Evolutionary conservation across 1,284 basidiomycete genomes (phyloP).

Genomic region (Schizophyllum commune): DNA sequence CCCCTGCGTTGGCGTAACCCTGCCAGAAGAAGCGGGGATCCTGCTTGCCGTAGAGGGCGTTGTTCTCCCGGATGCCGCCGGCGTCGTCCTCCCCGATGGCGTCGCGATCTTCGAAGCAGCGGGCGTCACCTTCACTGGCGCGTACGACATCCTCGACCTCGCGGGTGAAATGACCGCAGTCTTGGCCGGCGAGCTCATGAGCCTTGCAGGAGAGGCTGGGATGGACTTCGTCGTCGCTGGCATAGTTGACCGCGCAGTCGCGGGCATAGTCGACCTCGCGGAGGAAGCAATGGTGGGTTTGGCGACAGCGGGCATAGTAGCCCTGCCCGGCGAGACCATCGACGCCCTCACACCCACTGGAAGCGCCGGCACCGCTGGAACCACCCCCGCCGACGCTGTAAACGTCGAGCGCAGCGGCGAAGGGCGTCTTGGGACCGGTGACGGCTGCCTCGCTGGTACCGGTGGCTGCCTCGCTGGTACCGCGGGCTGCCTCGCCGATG

Average conservation of each 20-base stretch:
- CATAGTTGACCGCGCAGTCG: neutral
- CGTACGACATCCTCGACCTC: neutral
- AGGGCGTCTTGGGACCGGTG: neutral
- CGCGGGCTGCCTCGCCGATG: neutral
- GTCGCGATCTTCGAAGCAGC: too few relatives aligned
- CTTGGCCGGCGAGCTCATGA: too few relatives aligned
- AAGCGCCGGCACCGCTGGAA: neutral
- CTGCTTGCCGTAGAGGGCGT: too few relatives aligned
- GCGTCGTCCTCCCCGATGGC: too few relatives aligned
- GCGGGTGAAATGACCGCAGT: too few relatives aligned
- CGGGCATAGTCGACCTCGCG: neutral
- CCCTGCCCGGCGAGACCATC: neutral
- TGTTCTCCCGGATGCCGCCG: too few relatives aligned
- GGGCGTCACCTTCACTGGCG: neutral
- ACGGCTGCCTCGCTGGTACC: neutral
- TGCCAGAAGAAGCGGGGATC: too few relatives aligned
- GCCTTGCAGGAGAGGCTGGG: too few relatives aligned
- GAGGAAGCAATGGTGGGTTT: too few relatives aligned
- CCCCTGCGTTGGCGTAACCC: too few relatives aligned
- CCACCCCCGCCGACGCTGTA: neutral
- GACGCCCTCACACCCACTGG: neutral
- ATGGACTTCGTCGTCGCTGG: too few relatives aligned
- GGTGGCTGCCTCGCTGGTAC: neutral
- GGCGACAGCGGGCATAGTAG: neutral
- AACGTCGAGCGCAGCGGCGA: constrained; percentile 3